Conservation (phyloP, 2,329 filamentous ascomycete species). For the Ophiosphaerella korrae region DNA sequence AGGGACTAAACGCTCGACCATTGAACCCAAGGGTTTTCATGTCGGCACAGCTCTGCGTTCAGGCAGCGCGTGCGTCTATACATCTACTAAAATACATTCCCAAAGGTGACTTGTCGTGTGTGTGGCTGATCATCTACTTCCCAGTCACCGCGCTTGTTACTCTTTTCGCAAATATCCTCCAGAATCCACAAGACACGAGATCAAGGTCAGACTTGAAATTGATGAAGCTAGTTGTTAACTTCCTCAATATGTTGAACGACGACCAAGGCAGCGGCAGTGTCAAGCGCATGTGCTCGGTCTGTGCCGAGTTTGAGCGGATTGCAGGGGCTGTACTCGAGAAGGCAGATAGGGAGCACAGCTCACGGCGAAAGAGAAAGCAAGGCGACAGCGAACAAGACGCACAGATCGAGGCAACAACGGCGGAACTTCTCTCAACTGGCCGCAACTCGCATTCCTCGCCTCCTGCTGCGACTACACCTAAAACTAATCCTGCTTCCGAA, state of each 20-base stretch:
- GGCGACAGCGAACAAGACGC: slow-evolving; percentile 56
- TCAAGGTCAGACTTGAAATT: slow-evolving; percentile 87
- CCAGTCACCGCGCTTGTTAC: slow-evolving; percentile 94
- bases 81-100: slow-evolving; percentile 95
- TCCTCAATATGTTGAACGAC: slow-evolving; percentile 84
- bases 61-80: slow-evolving; percentile 89
- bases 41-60: slow-evolving; percentile 89
- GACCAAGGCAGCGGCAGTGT: slow-evolving; percentile 91
- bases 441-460: slow-evolving; percentile 37
- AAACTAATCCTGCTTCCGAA: slow-evolving; percentile 16
- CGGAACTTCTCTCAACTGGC: slow-evolving; percentile 39
- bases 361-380: slow-evolving; percentile 83
- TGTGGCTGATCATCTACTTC: slow-evolving; percentile 97
- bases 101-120: slow-evolving; percentile 90
- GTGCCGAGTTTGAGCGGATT: slow-evolving; percentile 95
- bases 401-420: slow-evolving; percentile 44
- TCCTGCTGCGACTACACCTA: slow-evolving; percentile 23
- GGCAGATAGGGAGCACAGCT: slow-evolving; percentile 80
- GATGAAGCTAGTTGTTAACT: slow-evolving; percentile 92
- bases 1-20: slow-evolving; percentile 87
- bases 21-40: slow-evolving; percentile 94
- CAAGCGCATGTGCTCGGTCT: slow-evolving; percentile 90
- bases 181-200: slow-evolving; percentile 88
- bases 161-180: slow-evolving; percentile 92
- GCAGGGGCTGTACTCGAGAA: slow-evolving; percentile 90